Evolutionary conservation across 2,329 filamentous ascomycete genomes (phyloP).

Genomic region (Reticulascus tulasneorum): DNA sequence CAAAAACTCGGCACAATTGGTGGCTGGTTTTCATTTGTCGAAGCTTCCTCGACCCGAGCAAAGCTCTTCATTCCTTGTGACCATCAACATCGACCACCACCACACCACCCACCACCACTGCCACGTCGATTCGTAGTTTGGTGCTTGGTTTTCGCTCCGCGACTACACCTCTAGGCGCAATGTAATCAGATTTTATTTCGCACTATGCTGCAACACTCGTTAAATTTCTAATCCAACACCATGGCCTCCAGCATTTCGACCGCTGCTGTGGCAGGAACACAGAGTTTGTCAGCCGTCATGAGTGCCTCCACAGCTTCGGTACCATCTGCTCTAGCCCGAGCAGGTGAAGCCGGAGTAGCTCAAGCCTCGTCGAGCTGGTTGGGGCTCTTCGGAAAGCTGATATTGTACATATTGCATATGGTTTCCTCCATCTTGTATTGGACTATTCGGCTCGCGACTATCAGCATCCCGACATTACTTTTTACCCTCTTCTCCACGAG

Average conservation of each 20-base stretch:
- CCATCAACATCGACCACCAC: no score
- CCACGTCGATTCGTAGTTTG: no score
- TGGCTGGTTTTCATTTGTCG: no score
- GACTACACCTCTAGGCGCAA: conserved; percentile 4
- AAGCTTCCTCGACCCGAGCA: no score
- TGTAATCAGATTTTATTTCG: conserved; percentile 12
- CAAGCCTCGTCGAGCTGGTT: conserved; percentile 51
- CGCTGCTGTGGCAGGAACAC: conserved; percentile 28
- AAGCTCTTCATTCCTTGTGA: no score
- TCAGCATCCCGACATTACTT: conserved; percentile 83
- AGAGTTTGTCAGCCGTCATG: conserved; percentile 26
- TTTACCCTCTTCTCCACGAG: conserved; percentile 90
- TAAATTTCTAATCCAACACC: conserved; percentile 9
- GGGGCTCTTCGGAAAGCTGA: conserved; percentile 50
- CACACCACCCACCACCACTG: no score
- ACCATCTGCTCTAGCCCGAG: conserved; percentile 34
- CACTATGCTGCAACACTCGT: conserved; percentile 13
- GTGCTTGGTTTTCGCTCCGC: no score
- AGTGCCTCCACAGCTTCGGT: conserved; percentile 26
- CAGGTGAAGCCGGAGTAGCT: conserved; percentile 29
- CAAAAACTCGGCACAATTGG: no score
- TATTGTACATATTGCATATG: conserved; percentile 52
- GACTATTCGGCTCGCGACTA: conserved; percentile 78
- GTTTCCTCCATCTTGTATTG: conserved; percentile 66
- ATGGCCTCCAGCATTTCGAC: conserved; percentile 39